A percentile compares a stretch with the other conserved stretches of the same genome.
These are phyloP conservation scores for Sporothrix curviconia DNA, from an alignment of 2,329 filamentous ascomycete species.

Conservation along the genomic window DNA sequence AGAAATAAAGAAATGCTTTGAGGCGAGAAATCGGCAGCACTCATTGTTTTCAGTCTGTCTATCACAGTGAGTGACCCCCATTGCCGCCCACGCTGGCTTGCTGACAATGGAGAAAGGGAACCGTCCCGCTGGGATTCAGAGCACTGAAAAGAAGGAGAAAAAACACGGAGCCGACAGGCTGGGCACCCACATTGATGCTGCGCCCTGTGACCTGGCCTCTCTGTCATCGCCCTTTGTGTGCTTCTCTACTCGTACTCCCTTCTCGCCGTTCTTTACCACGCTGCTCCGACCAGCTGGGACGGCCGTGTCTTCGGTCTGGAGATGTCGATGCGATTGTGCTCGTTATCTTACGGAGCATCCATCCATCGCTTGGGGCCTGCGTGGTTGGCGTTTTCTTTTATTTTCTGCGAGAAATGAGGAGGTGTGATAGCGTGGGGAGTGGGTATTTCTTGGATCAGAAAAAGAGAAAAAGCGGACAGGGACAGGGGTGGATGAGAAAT, in stretches of 20 bases:
- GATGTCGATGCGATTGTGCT: constrained; percentile 5
- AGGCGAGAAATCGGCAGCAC: too few species aligned
- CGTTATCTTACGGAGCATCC: background rate
- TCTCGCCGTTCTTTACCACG: background rate
- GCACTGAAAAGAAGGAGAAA: background rate
- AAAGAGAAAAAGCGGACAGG: background rate
- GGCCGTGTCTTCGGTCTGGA: background rate
- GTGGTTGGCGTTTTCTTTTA: background rate
- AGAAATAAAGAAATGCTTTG: too few species aligned
- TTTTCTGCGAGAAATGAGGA: background rate
- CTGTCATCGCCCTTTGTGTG: too few species aligned
- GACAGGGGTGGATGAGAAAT: background rate
- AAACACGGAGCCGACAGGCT: background rate
- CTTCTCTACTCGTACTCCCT: too few species aligned
- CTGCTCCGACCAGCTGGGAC: constrained; percentile 2
- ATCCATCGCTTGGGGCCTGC: too few species aligned
- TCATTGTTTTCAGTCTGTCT: too few species aligned
- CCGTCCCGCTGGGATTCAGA: background rate
- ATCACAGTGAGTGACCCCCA: too few species aligned
- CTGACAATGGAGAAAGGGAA: background rate
- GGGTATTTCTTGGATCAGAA: too few species aligned
- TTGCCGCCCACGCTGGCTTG: too few species aligned
- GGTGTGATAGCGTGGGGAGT: background rate
- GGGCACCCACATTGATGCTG: constrained; percentile 11
- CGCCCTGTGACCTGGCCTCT: constrained; percentile 13